A percentile compares a stretch with the other conserved stretches of the same genome.
phyloP scores from a whole-genome alignment of 345 rosid species.

The Murraya paniculata region DNA sequence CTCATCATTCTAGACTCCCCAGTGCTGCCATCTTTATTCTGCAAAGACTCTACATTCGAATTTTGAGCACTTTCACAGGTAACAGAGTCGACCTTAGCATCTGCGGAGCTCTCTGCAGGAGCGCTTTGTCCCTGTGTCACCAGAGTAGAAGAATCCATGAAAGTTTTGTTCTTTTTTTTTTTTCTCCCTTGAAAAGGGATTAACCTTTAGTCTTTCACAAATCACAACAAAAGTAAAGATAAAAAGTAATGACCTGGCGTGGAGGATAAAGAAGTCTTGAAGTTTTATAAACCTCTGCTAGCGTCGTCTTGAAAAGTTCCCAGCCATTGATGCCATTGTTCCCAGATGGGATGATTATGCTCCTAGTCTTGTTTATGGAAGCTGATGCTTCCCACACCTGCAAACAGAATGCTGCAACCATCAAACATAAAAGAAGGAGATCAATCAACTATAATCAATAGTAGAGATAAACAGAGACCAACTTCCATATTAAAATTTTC shows the following conservation, averaged over 20 bases:
- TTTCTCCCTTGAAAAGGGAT: not conserved
- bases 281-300: not conserved
- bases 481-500: not conserved
- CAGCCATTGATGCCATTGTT: not conserved
- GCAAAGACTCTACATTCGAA: not conserved
- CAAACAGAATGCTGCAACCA: not conserved
- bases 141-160: not conserved
- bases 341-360: conserved; percentile 5
- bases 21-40: not conserved
- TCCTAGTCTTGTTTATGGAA: not conserved
- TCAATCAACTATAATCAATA: not conserved
- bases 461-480: not conserved
- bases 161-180: too few species aligned
- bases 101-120: not conserved
- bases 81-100: not conserved
- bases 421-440: not conserved
- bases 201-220: not conserved
- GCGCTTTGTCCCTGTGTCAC: not conserved
- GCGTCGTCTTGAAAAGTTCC: not conserved
- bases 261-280: not conserved
- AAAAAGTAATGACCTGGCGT: not conserved
- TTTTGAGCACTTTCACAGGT: not conserved
- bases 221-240: not conserved
- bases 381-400: not conserved
- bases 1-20: not conserved